These are phyloP conservation scores for Beta lomatogona DNA, from an alignment of 179 eudicot genomes.

Conservation along the genomic window DNA sequence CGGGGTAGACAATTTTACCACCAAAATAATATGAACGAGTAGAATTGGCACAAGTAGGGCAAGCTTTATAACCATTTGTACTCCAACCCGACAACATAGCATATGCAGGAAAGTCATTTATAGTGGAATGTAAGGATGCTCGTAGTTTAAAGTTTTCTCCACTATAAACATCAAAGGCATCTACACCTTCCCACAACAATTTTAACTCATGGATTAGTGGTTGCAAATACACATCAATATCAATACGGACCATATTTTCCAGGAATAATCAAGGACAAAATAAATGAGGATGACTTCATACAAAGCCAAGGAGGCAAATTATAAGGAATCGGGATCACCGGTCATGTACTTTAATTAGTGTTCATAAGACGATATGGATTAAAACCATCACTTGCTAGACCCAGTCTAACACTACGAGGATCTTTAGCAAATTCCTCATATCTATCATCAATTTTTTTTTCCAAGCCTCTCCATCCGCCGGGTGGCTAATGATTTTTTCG, in stretches of 20 bases:
- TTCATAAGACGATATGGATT: no score
- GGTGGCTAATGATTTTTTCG: constrained; percentile 27
- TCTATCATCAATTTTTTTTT: not conserved
- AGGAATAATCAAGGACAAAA: not conserved
- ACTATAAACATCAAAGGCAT: constrained; percentile 8
- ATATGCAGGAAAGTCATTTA: constrained; percentile 13
- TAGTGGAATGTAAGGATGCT: constrained; percentile 4
- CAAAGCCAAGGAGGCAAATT: not conserved
- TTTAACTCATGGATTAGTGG: constrained; percentile 8
- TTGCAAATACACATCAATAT: constrained; percentile 1
- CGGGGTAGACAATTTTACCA: not conserved
- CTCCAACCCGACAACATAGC: constrained; percentile 3
- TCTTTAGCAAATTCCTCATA: not conserved
- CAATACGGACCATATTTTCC: not conserved
- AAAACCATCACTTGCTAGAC: not conserved
- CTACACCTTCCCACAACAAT: constrained; percentile 13
- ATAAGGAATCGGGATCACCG: not conserved
- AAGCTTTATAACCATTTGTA: not conserved
- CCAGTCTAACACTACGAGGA: constrained; percentile 16
- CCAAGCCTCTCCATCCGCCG: constrained; percentile 9
- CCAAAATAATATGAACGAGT: not conserved
- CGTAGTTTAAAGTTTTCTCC: not conserved
- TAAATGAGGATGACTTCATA: not conserved
- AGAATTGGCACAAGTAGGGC: not conserved
- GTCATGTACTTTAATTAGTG: no score